Evolutionary conservation across 164 flowering plant species (phyloP).

Genomic region (Vitis riparia): DNA sequence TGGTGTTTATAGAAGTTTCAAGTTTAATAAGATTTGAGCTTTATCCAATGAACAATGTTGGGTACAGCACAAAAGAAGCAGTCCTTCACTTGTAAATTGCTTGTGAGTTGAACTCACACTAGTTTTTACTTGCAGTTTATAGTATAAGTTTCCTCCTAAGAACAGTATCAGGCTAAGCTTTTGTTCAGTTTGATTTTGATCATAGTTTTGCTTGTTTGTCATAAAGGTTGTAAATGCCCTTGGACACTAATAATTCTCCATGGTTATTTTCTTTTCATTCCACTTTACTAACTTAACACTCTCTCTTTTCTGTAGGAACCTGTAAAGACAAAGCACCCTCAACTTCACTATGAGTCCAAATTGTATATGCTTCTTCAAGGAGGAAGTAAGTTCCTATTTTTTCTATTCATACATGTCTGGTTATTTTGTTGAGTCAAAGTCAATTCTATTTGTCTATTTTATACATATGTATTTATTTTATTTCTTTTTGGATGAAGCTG

Average conservation of each 20-base stretch:
- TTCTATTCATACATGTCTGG: neutral
- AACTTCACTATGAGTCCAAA: conserved; percentile 53
- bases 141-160: too few species aligned
- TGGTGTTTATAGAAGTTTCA: too few species aligned
- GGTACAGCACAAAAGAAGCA: too few species aligned
- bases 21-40: too few species aligned
- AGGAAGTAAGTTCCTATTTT: conserved; percentile 35
- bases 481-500: conserved; percentile 30
- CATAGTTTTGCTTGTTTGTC: too few species aligned
- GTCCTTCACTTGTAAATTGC: too few species aligned
- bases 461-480: neutral
- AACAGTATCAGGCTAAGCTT: too few species aligned
- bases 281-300: neutral
- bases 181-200: too few species aligned
- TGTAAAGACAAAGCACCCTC: conserved; percentile 46
- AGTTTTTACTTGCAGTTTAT: too few species aligned
- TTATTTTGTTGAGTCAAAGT: neutral
- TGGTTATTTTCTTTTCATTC: too few species aligned
- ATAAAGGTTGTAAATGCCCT: neutral
- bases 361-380: conserved; percentile 51
- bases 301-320: conserved; percentile 30
- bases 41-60: too few species aligned
- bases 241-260: neutral
- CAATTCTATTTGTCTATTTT: neutral
- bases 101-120: too few species aligned